These are phyloP conservation scores for Neonothopanus nambi DNA, from an alignment of 1,284 basidiomycete species.

Conservation along the genomic window DNA sequence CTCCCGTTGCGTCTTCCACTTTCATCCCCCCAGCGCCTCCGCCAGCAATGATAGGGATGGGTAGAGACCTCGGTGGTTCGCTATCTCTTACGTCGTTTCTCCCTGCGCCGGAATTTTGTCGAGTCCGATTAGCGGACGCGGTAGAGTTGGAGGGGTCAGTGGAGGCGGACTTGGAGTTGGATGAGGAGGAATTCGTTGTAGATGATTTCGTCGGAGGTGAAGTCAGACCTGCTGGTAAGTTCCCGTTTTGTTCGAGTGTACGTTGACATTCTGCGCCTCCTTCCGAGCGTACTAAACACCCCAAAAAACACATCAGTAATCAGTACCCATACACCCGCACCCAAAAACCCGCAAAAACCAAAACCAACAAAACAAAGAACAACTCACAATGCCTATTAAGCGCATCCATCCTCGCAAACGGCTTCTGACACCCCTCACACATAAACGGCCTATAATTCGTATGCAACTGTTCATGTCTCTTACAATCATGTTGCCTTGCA, in stretches of 20 bases:
- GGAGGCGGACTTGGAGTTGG: no score
- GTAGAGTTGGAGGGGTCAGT: not conserved
- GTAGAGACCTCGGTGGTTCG: slow-evolving; percentile 13
- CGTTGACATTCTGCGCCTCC: slow-evolving; percentile 37
- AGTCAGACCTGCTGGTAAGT: slow-evolving; percentile 5
- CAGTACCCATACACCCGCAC: no score
- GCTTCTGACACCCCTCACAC: slow-evolving; percentile 64
- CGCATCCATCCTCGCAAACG: slow-evolving; percentile 64
- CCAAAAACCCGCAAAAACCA: no score
- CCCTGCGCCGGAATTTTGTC: not conserved
- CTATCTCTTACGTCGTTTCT: slow-evolving; percentile 10
- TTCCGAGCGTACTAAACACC: slow-evolving; percentile 33
- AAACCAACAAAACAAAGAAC: not conserved
- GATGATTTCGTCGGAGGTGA: no score
- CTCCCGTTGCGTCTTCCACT: not conserved
- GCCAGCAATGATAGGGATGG: slow-evolving; percentile 14
- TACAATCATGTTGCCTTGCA: slow-evolving; percentile 83
- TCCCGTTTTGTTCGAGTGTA: slow-evolving; percentile 24
- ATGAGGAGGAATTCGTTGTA: no score
- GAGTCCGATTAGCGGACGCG: not conserved
- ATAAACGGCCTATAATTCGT: slow-evolving; percentile 62
- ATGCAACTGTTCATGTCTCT: slow-evolving; percentile 72
- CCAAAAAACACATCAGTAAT: not conserved
- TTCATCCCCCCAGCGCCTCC: slow-evolving; percentile 1
- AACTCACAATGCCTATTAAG: slow-evolving; percentile 61